Base-by-base conservation (phyloP, 2,329 filamentous ascomycete species). In the Microascus cirrosus region DNA sequence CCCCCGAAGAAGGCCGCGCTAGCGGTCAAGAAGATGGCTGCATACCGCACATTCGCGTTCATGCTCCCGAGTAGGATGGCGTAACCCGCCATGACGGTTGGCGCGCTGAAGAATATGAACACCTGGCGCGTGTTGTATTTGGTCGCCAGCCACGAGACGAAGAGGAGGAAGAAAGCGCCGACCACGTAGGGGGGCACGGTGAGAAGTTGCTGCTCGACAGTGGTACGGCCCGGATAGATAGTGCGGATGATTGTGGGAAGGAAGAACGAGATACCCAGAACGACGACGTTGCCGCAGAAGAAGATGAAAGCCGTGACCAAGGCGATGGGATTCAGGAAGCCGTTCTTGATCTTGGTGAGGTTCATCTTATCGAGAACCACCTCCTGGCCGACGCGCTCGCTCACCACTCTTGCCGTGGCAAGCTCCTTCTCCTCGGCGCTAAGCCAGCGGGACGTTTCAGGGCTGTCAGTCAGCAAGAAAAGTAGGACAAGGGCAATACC, bases 1-100 rank as follows among this genome's bases (percentile, higher is more conserved):
- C 83, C 84, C 58, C 83, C 79, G 13, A 79, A 68, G 64, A 84
- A 86, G 2, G 82, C 81, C 1, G 82, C 81, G 3, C 74, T 74
- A 0, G 73, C 74, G 1, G 69, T 69, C 15, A 79, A 63, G 61
- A 79, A 77, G 59, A 75, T 74, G 22, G 72, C 77, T 6, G 74
- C 69, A 64, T 81, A 81, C 63, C 77, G 75, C 59, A 75, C 70
- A 11, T 66, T 68, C 25, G 73, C 64, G 56, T 70, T 71, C 25
- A 68, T 61, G 10, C 65, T 69, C 1, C 65, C 64, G 12, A 70
- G 65, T 45, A 76, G 67, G n/a, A 74, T 65, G 24, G 75, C 73
- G 12, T 81, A 72, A 5, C 75, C 67, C 11, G 77, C 67, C 8
- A 79, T 76, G 7, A 57, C 60, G 34, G 60, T 42, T 11, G 58